Evolutionary conservation across 2,329 filamentous ascomycete genomes (phyloP).

Genomic region (Diaporthe caulivora): DNA sequence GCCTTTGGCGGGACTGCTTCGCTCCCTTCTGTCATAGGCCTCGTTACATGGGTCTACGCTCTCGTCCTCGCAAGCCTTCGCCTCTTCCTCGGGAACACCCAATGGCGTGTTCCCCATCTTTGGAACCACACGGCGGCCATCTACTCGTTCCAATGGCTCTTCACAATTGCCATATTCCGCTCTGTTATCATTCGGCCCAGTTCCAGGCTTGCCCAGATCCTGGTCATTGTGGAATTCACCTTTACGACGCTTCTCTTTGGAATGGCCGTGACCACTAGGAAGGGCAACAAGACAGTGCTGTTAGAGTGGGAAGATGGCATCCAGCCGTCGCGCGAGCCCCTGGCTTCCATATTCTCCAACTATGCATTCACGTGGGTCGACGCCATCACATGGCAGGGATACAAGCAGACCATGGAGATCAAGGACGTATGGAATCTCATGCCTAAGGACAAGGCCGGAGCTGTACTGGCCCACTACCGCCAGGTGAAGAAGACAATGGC

Average conservation of each 20-base stretch:
- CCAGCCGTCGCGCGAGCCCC: constrained; percentile 86
- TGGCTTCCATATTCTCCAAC: constrained; percentile 89
- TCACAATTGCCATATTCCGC: constrained; percentile 82
- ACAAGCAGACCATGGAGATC: constrained; percentile 85
- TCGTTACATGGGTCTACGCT: constrained; percentile 86
- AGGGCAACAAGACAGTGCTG: constrained; percentile 90
- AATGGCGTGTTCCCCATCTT: constrained; percentile 76
- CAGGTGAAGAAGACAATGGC: constrained; percentile 85
- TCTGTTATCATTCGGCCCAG: constrained; percentile 84
- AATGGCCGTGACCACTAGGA: constrained; percentile 85
- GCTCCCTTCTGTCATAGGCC: constrained; percentile 72
- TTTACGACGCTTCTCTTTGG: constrained; percentile 80
- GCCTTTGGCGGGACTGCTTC: constrained; percentile 70
- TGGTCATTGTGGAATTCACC: constrained; percentile 80
- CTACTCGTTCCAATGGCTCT: constrained; percentile 86
- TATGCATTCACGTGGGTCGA: constrained; percentile 94
- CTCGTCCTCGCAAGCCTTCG: constrained; percentile 79
- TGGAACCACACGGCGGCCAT: constrained; percentile 95
- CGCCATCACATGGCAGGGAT: constrained; percentile 88
- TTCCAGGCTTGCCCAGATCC: constrained; percentile 70
- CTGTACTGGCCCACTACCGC: constrained; percentile 84
- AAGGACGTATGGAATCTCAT: constrained; percentile 92
- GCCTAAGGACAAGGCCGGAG: constrained; percentile 87
- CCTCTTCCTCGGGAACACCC: constrained; percentile 74
- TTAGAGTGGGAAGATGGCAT: constrained; percentile 91